Conservation (phyloP, 805 yeast genomes). For the Ogataea degrootiae region DNA sequence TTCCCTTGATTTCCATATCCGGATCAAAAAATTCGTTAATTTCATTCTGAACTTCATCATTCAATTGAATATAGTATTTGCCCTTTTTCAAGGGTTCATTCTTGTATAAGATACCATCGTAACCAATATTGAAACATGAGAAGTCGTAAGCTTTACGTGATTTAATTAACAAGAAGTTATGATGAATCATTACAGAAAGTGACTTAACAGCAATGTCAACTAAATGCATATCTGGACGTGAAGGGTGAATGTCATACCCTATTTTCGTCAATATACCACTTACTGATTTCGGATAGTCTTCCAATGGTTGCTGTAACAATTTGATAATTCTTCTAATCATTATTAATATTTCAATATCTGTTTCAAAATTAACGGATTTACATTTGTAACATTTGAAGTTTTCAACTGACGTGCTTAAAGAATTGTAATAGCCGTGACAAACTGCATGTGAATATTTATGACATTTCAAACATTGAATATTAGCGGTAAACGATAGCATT, state of each 20-base stretch:
- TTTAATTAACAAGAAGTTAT: constrained; percentile 13
- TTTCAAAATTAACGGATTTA: background rate
- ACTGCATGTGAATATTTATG: constrained; percentile 12
- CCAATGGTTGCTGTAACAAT: constrained; percentile 3
- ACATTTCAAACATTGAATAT: constrained; percentile 18
- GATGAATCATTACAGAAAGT: constrained; percentile 16
- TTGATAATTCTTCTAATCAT: constrained; percentile 18
- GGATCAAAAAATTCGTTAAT: constrained; percentile 8
- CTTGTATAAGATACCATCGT: constrained; percentile 11
- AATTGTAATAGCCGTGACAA: constrained; percentile 13
- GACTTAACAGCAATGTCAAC: constrained; percentile 10
- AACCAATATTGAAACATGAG: constrained; percentile 9
- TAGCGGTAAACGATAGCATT: constrained; percentile 7
- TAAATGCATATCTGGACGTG: background rate
- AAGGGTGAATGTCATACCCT: constrained; percentile 3
- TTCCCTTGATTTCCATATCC: background rate
- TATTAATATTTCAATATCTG: constrained; percentile 14
- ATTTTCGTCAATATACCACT: constrained; percentile 1
- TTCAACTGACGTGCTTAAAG: background rate
- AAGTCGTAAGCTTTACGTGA: constrained; percentile 7
- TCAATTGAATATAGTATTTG: constrained; percentile 10
- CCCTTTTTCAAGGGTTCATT: constrained; percentile 13
- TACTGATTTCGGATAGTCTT: constrained; percentile 1
- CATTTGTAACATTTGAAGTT: constrained; percentile 18
- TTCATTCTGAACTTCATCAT: background rate